Conservation (phyloP, 208 protist genomes). For the Phytomonas sp. region DNA sequence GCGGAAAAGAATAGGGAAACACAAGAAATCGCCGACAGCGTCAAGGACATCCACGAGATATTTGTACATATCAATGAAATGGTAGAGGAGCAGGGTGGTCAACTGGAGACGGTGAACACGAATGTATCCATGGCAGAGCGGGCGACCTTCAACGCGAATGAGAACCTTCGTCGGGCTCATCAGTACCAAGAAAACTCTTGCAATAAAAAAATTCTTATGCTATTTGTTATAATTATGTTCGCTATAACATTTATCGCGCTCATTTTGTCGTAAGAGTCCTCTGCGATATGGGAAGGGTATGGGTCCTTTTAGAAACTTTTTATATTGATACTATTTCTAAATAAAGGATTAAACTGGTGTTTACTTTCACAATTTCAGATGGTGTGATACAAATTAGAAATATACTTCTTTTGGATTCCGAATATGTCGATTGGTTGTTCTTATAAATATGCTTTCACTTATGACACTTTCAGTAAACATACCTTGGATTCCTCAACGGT, state of each 20-base stretch:
- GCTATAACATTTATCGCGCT: slow-evolving; percentile 6
- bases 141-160: slow-evolving; percentile 54
- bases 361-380: neutral
- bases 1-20: slow-evolving; percentile 69
- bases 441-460: neutral
- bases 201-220: slow-evolving; percentile 46
- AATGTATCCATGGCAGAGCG: slow-evolving; percentile 47
- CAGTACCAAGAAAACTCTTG: slow-evolving; percentile 47
- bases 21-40: slow-evolving; percentile 75
- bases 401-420: neutral
- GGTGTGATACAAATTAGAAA: neutral
- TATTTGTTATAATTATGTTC: slow-evolving; percentile 51
- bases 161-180: slow-evolving; percentile 54
- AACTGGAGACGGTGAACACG: slow-evolving; percentile 58
- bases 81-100: slow-evolving; percentile 71
- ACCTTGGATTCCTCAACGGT: neutral
- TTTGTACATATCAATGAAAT: slow-evolving; percentile 81
- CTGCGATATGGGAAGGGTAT: slow-evolving; percentile 11
- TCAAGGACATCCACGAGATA: slow-evolving; percentile 82
- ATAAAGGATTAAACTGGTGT: neutral
- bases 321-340: neutral
- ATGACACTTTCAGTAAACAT: neutral
- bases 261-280: slow-evolving; percentile 18
- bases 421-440: neutral
- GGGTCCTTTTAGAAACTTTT: neutral